A percentile compares a stretch with the other conserved stretches of the same genome.
These are phyloP conservation scores for Fagopyrum esculentum DNA, from an alignment of 148 eudicot genomes.

Conservation along the genomic window DNA sequence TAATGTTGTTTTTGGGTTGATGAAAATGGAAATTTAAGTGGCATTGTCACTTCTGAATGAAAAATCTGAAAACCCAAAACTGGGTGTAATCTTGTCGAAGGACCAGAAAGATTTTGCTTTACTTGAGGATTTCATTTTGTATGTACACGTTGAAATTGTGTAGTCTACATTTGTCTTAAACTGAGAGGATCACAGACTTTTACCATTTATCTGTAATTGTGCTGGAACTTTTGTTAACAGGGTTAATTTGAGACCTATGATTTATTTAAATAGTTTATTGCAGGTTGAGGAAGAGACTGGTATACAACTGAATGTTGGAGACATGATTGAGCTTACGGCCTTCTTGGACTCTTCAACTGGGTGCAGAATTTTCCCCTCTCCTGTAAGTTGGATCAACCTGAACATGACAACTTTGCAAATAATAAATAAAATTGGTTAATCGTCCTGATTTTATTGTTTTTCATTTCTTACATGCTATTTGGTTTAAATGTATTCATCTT, in stretches of 20 bases:
- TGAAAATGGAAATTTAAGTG: neutral
- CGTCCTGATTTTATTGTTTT: neutral
- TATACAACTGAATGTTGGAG: slow-evolving; percentile 55
- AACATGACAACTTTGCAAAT: neutral
- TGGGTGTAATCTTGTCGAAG: neutral
- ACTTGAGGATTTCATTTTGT: neutral
- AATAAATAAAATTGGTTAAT: neutral
- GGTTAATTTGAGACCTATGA: neutral
- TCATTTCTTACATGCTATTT: neutral
- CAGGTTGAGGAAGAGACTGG: slow-evolving; percentile 98
- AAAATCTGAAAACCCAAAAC: neutral
- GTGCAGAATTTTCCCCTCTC: slow-evolving; percentile 72
- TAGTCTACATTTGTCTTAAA: neutral
- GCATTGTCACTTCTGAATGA: neutral
- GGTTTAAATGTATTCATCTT: neutral
- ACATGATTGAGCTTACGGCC: slow-evolving; percentile 79
- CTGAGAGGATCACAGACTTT: neutral
- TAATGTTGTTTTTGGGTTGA: neutral
- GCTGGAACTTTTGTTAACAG: neutral
- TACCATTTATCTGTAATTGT: neutral
- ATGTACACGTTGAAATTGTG: neutral
- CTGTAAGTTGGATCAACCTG: slow-evolving; percentile 35
- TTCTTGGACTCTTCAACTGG: slow-evolving; percentile 90
- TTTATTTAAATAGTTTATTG: slow-evolving; percentile 9
- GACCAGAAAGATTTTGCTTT: neutral